These are phyloP conservation scores for Schoenoplectus tabernaemontani DNA, from an alignment of 202 grass and related monocot species.

Conservation along the genomic window DNA sequence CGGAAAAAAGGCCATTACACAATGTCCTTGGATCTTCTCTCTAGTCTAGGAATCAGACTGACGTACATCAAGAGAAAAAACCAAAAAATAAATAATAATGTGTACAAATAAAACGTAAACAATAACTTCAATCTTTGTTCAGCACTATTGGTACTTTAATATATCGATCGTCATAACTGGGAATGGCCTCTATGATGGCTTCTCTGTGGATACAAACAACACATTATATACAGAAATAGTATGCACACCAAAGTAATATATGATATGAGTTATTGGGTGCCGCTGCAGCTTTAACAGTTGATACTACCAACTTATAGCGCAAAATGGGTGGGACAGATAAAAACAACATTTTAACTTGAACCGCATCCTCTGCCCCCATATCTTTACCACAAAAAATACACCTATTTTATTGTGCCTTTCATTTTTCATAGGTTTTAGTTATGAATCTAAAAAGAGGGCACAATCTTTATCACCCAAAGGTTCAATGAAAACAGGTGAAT, in stretches of 20 bases:
- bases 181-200: constrained; percentile 51
- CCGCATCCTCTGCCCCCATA: background rate
- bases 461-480: no score
- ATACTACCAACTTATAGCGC: background rate
- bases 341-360: background rate
- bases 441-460: background rate
- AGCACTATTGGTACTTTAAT: constrained; percentile 85
- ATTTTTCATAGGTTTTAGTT: background rate
- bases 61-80: background rate
- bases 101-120: background rate
- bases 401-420: no score
- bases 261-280: background rate
- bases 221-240: background rate
- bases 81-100: background rate
- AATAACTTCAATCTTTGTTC: constrained; percentile 49
- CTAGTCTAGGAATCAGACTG: constrained; percentile 25
- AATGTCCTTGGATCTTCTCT: background rate
- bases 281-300: background rate
- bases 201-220: constrained; percentile 42
- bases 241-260: background rate
- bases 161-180: constrained; percentile 55
- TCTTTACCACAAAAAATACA: no score
- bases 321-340: background rate
- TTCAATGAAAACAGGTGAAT: no score
- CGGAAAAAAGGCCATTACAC: background rate